Conservation (phyloP, 2,329 filamentous ascomycete species). For the Sporothrix humicola region DNA sequence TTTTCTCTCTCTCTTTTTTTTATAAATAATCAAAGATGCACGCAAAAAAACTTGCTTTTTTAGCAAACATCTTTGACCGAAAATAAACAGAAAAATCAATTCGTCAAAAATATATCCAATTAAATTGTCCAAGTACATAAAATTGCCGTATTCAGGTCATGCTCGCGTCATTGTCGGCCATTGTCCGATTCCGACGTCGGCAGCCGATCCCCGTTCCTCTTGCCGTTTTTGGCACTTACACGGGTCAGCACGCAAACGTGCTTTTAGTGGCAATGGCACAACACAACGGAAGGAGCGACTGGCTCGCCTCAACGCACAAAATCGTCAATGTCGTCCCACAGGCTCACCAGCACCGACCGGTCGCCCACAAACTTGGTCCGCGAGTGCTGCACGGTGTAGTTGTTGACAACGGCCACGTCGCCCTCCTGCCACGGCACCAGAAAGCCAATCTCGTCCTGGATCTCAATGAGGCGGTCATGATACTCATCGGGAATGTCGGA, state of each 20-base stretch:
- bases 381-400: slow-evolving; percentile 40
- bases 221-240: slow-evolving; percentile 23
- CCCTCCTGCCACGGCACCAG: slow-evolving; percentile 33
- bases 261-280: slow-evolving; percentile 20
- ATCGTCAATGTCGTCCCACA: slow-evolving; percentile 28
- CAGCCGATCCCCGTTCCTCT: not conserved
- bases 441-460: slow-evolving; percentile 41
- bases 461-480: slow-evolving; percentile 40
- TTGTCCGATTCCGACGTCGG: not conserved
- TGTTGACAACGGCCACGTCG: slow-evolving; percentile 34
- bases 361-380: slow-evolving; percentile 24
- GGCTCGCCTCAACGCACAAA: slow-evolving; percentile 12
- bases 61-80: too few relatives aligned
- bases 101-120: too few relatives aligned
- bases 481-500: slow-evolving; percentile 40
- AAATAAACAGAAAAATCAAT: too few relatives aligned
- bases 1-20: too few relatives aligned
- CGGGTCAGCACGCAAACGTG: not conserved
- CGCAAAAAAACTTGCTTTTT: too few relatives aligned
- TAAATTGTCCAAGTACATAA: too few relatives aligned
- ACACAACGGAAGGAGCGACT: slow-evolving; percentile 13
- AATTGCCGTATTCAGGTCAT: too few relatives aligned
- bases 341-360: slow-evolving; percentile 21
- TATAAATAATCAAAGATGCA: too few relatives aligned
- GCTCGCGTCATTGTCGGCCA: too few relatives aligned